Base-by-base conservation (phyloP, 257 asterid species). In the Solanum chilense region DNA sequence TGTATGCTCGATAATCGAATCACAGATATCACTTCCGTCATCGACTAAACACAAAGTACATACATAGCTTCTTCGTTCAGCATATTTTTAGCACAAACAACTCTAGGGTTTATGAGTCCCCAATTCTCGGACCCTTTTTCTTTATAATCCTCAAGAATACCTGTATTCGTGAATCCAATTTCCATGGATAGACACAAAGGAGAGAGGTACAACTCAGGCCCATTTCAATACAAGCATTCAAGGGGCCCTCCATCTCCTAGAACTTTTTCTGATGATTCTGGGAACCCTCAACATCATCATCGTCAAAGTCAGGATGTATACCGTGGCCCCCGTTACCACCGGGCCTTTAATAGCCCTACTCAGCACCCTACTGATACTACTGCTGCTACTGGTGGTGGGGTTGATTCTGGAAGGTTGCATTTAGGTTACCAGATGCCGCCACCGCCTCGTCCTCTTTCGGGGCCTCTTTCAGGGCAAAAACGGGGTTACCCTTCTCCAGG, bases 401-500 rank as follows among this genome's bases (percentile, higher is more conserved):
- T 74, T 23, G 92, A 84, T 27, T 93, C 88, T 76, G 93, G 84
- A 37, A 92, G 94, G 86, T 91, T 91, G 88, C 90, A 90, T 69
- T 80, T 89, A 64, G 90, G 74, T 89, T 91, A 90, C 68, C 89
- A 88, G 41, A 84, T 89, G 92, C 92, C 90, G 39, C 94, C 84
- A 16, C 84, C 18, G 7, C 44, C 66, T 27, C 27, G 4, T 80
- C 84, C 92, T 13, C 90, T 94, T 41, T 44, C 95, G 7, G 98
- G 98, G 77, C 96, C 91, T 13, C 91, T 94, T 41, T 44, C 95
- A 7, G 98, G 98, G 81, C 97, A 96, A 88, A 96, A 95, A 87
- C 94, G 99, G 44, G 96, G 94, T 56, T 90, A 91, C 86, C 90
- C 97, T 9, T 93, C 98, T 80, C 93, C 96, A 91, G 98, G 97